Base-by-base conservation (phyloP, 495 filamentous ascomycete genomes). In the Neurospora sp. region DNA sequence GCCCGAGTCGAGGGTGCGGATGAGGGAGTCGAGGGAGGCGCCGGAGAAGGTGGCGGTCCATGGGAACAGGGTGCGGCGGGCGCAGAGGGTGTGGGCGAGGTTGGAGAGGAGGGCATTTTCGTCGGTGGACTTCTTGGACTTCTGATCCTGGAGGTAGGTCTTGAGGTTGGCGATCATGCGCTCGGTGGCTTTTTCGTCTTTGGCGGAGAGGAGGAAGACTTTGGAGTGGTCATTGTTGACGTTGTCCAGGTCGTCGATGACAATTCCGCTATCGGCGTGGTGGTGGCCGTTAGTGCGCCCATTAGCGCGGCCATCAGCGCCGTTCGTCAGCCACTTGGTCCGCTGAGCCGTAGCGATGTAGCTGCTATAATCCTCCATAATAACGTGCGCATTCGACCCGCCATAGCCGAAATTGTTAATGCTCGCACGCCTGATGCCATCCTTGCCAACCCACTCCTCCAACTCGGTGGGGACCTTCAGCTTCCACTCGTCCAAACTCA, bases 401-500 rank as follows among this genome's bases (percentile, higher is more conserved):
- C 78, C 78, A 20, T 75, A 79, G 16, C 78, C 78, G 42, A 79
- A 79, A 20, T 74, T 76, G 72, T 78, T 78, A 72, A 79, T 74
- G 59, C 72, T 75, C 3, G 74, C 74, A 1, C 74, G 72, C 39
- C 77, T 62, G 8, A 74, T 71, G 14, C 70, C 70, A 5, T 76
- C 62, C 2, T 35, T 70, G 31, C 71, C 74, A 8, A 75, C 73
- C 78, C 78, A 80, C 5, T 69, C 27, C 20, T 76, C 77, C 62
- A 77, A 48, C 39, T 72, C 69, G 39, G 73, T 75, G 23, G 77
- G 77, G 4, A 81, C 79, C 74, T 81, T 79, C 9, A 84, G 71
- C 7, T 77, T 78, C 82, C 82, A 83, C 73, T 81, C 79, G 31
- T 82, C 79, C 6, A 83, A 48, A 18, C 78, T 76, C 27, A 84